Conservation (phyloP, 139 green algal species). For the Tetradesmus obliquus region DNA sequence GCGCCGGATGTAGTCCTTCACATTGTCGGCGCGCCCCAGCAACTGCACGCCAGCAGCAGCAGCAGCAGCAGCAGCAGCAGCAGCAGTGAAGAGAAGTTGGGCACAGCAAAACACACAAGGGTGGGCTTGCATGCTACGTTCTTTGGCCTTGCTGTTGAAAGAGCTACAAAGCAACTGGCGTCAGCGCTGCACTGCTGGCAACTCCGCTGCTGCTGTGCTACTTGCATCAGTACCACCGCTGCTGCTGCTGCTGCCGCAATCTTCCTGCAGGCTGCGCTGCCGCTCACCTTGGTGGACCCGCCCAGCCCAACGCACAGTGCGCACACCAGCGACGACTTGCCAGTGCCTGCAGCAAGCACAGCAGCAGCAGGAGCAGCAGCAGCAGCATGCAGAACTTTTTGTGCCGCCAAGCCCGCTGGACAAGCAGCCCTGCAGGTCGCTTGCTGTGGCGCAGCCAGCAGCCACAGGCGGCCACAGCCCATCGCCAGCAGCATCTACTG, state of each 20-base stretch:
- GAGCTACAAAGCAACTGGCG: not conserved
- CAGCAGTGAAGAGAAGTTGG: not conserved
- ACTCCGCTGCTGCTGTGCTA: not conserved
- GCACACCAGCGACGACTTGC: constrained; percentile 95
- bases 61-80: not conserved
- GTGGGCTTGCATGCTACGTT: not conserved
- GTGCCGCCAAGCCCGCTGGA: not conserved
- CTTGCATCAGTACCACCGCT: not conserved
- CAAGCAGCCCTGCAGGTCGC: not conserved
- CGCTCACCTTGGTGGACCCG: constrained; percentile 64
- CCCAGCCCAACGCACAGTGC: constrained; percentile 91
- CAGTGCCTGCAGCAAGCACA: constrained; percentile 72
- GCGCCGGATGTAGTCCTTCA: constrained; percentile 84
- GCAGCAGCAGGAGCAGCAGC: not conserved
- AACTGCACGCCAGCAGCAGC: constrained; percentile 60
- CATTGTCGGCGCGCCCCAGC: constrained; percentile 84
- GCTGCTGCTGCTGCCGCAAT: not conserved
- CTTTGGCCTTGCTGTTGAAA: not conserved
- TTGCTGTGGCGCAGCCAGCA: no score
- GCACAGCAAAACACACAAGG: not conserved
- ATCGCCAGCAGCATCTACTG: no score
- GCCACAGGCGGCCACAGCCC: no score
- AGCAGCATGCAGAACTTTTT: not conserved
- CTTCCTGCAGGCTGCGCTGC: not conserved
- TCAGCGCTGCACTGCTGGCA: not conserved